Evolutionary conservation across 805 yeast species (phyloP).

Genomic region (Lipomyces japonicus): DNA sequence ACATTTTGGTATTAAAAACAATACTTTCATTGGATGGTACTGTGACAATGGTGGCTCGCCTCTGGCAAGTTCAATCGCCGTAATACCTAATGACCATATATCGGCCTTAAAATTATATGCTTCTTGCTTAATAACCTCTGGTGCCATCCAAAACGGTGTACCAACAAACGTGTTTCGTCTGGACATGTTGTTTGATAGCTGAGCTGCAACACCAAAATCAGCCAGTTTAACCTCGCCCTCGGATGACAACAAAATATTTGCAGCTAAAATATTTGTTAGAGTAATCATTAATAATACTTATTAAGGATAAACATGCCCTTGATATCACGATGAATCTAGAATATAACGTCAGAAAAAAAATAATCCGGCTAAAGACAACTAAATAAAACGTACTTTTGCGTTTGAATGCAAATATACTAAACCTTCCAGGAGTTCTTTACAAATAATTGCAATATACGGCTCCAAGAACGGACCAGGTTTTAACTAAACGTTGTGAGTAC

Average conservation of each 20-base stretch:
- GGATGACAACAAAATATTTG: constrained; percentile 70
- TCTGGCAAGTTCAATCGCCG: constrained; percentile 65
- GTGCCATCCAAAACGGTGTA: constrained; percentile 94
- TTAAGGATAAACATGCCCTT: constrained; percentile 40
- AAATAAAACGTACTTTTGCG: constrained; percentile 42
- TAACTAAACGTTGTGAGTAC: constrained; percentile 18
- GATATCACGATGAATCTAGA: constrained; percentile 81
- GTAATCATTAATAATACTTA: not conserved
- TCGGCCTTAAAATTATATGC: constrained; percentile 69
- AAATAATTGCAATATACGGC: constrained; percentile 50
- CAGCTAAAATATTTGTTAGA: constrained; percentile 47
- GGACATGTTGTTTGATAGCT: constrained; percentile 54
- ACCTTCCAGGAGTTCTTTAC: constrained; percentile 56
- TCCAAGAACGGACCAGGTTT: constrained; percentile 59
- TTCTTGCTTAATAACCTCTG: constrained; percentile 91
- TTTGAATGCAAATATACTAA: constrained; percentile 61
- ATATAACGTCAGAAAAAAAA: not conserved
- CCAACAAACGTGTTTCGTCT: constrained; percentile 48
- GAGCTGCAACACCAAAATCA: constrained; percentile 94
- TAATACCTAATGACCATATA: constrained; percentile 77
- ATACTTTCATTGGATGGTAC: constrained; percentile 54
- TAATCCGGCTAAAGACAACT: constrained; percentile 41
- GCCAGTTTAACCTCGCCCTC: constrained; percentile 80
- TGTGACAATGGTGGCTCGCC: constrained; percentile 69
- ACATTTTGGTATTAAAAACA: constrained; percentile 49